Percentiles rank a stretch among this genome's conserved stretches.
Evolutionary conservation across 331 rosid genomes (phyloP).

Genomic region (Acacia pycnantha): DNA sequence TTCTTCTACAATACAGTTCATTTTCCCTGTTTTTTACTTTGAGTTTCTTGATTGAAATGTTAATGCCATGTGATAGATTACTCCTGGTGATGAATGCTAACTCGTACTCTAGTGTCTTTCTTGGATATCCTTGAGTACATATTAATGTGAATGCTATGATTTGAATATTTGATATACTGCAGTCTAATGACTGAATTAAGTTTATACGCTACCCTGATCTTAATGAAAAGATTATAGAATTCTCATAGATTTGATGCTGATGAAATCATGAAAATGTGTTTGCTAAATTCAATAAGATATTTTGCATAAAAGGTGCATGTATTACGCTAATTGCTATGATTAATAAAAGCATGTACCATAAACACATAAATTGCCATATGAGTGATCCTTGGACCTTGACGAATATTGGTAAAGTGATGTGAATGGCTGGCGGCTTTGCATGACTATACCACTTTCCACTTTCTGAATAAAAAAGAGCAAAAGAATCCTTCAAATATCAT

Average conservation of each 20-base stretch:
- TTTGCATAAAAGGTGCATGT: neutral
- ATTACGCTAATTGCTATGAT: neutral
- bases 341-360: neutral
- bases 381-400: neutral
- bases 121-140: neutral
- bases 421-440: neutral
- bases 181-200: neutral
- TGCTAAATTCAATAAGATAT: neutral
- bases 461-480: neutral
- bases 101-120: neutral
- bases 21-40: neutral
- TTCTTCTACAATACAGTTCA: neutral
- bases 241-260: neutral
- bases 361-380: neutral
- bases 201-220: neutral
- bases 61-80: conserved; percentile 2
- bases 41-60: neutral
- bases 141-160: neutral
- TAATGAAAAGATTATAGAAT: neutral
- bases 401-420: neutral
- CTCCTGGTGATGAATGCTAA: neutral
- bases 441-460: neutral
- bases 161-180: neutral
- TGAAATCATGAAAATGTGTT: neutral
- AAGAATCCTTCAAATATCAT: neutral